phyloP scores from a whole-genome alignment of 176 grass and related monocot species.

The Avena atlantica region DNA sequence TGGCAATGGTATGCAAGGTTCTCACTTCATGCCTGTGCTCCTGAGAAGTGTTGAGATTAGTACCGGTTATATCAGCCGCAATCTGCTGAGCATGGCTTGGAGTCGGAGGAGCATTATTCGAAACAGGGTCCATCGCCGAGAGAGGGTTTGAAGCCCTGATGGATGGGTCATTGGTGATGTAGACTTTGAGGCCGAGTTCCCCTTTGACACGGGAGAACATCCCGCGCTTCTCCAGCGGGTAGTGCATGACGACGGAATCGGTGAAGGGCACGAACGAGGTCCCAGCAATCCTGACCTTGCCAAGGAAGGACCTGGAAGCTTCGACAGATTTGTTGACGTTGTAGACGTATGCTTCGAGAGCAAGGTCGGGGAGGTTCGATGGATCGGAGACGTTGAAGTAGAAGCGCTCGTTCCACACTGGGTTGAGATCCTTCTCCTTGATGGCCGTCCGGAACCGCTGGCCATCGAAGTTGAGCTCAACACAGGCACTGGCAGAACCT shows the following conservation, averaged over 20 bases:
- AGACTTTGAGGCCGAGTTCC: constrained; percentile 87
- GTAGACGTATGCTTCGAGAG: constrained; percentile 91
- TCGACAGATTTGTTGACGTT: constrained; percentile 63
- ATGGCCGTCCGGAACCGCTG: constrained; percentile 83
- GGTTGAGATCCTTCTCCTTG: constrained; percentile 90
- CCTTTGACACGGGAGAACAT: constrained; percentile 95
- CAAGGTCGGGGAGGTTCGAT: constrained; percentile 73
- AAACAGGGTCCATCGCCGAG: constrained; percentile 69
- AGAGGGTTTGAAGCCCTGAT: constrained; percentile 89
- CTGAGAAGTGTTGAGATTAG: constrained; percentile 46
- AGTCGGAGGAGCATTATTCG: constrained; percentile 55
- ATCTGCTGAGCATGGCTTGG: constrained; percentile 59
- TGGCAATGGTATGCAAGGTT: constrained; percentile 80
- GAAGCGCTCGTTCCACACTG: constrained; percentile 86
- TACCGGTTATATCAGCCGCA: constrained; percentile 52
- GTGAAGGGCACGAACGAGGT: constrained; percentile 86
- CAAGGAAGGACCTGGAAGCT: constrained; percentile 73
- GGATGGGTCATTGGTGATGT: constrained; percentile 82
- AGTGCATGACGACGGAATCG: constrained; percentile 84
- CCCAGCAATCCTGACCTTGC: constrained; percentile 89
- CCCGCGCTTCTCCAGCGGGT: constrained; percentile 91
- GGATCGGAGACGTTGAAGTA: constrained; percentile 87
- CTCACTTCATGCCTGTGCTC: constrained; percentile 64
- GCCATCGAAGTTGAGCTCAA: constrained; percentile 88
- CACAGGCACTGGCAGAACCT: constrained; percentile 82